Evolutionary conservation across 257 asterid genomes (phyloP), one percentile per base, ranked within the genome.

Genomic region (Thymus quinquecostatus): DNA sequence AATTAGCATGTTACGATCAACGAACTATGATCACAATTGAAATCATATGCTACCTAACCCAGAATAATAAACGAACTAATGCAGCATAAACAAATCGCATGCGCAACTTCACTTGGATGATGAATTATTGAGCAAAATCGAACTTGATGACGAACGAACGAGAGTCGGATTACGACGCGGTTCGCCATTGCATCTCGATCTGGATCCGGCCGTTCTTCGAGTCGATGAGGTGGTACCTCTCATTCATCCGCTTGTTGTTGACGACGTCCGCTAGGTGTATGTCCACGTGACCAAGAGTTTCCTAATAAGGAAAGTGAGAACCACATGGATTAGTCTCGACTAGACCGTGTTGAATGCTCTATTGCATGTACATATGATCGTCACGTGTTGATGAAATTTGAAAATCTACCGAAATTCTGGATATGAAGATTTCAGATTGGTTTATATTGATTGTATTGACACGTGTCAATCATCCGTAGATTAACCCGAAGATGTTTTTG

Each of bases 101-200:
- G 11, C 58, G 32, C 12, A 44, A 10, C 29, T 10, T 56, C 11
- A 56, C 57, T 66, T 53, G 11, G 38, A 11, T 12, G 11, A 47
- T 27, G 40, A 38, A 63, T 1, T 29, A 44, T 63, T 5, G 21
- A 56, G 43, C 63, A 57, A 57, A 30, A 11, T 10, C 6, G 2
- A 3, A 6, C 10, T 57, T 57, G 41, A 21, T 21, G 21, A 21
- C 21, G 21, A 21, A 21, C 21, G 21, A 34, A 38, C 0, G 7
- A 38, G 41, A 4, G 41, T 38, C 41, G 4, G 4, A 34, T 34
- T 57, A 58, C 1, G 64, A 10, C 10, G 95, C 81, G 63, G 89
- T 86, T 86, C 96, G 84, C 97, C 97, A 91, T 74, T 91, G 97
- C 75, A 89, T 57, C 84, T 91, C 97, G 70, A 91, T 83, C 81